These are phyloP conservation scores for Astrothelium macrocarpum DNA, from an alignment of 495 filamentous ascomycete species.

Conservation along the genomic window DNA sequence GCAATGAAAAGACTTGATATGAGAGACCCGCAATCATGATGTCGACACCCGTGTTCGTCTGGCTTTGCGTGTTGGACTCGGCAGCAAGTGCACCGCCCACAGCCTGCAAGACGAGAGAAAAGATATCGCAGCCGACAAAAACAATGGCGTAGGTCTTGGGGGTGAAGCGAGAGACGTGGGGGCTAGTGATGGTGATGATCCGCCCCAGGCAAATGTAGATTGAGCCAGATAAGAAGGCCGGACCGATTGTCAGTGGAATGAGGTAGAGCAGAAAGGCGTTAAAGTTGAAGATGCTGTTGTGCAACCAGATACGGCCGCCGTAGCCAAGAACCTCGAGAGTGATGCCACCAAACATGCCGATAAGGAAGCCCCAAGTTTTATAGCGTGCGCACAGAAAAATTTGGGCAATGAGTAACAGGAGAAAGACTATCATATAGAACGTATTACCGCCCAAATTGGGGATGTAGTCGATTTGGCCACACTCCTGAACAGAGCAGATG, in stretches of 20 bases:
- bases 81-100: conserved; percentile 52
- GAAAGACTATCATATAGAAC: conserved; percentile 33
- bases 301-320: conserved; percentile 31
- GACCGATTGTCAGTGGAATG: conserved; percentile 53
- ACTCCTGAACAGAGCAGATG: background rate
- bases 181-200: conserved; percentile 50
- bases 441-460: conserved; percentile 35
- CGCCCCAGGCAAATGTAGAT: conserved; percentile 56
- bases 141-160: conserved; percentile 45
- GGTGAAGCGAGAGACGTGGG: conserved; percentile 50
- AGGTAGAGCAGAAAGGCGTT: conserved; percentile 40
- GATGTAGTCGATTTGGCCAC: conserved; percentile 22
- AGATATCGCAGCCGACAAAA: conserved; percentile 54
- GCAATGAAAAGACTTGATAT: conserved; percentile 46
- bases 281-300: conserved; percentile 31
- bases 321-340: conserved; percentile 37
- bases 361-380: conserved; percentile 37
- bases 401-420: conserved; percentile 27
- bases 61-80: conserved; percentile 34
- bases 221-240: conserved; percentile 53
- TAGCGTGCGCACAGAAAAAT: conserved; percentile 31
- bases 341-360: conserved; percentile 31
- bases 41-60: conserved; percentile 41
- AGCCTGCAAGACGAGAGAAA: conserved; percentile 55
- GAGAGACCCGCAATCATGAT: conserved; percentile 58